Conservation (phyloP, 192 early-diverging fungal species). For the Linnemannia hyalina region DNA sequence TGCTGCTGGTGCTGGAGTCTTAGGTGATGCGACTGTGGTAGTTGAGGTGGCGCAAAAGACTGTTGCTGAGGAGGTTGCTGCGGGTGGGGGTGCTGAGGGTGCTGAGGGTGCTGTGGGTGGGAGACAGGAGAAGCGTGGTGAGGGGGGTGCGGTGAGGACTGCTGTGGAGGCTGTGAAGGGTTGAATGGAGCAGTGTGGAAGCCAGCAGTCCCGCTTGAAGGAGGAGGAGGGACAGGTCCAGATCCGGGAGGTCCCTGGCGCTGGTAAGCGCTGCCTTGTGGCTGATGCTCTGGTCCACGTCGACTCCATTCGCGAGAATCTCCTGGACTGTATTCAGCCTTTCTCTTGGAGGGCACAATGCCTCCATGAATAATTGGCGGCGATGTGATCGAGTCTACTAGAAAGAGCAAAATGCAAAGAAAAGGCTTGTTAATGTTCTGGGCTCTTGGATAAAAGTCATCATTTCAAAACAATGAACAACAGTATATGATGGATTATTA, state of each 20-base stretch:
- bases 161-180: constrained; percentile 12
- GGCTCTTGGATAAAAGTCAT: neutral
- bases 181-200: constrained; percentile 28
- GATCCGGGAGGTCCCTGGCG: constrained; percentile 14
- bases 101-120: constrained; percentile 15
- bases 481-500: neutral
- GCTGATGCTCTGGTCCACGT: constrained; percentile 26
- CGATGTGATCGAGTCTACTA: constrained; percentile 34
- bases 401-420: neutral
- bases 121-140: neutral
- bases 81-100: neutral
- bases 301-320: constrained; percentile 39
- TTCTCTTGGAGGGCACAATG: constrained; percentile 45
- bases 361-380: constrained; percentile 29
- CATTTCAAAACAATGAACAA: neutral
- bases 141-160: neutral
- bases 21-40: constrained; percentile 1
- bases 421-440: neutral
- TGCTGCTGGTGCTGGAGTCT: constrained; percentile 14
- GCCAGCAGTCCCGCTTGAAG: constrained; percentile 10
- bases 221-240: constrained; percentile 1
- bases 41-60: neutral
- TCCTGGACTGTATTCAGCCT: constrained; percentile 33
- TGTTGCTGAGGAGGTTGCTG: constrained; percentile 15
- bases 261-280: neutral